Conservation (phyloP, 345 rosid species). For the Euphorbia pulcherrima region DNA sequence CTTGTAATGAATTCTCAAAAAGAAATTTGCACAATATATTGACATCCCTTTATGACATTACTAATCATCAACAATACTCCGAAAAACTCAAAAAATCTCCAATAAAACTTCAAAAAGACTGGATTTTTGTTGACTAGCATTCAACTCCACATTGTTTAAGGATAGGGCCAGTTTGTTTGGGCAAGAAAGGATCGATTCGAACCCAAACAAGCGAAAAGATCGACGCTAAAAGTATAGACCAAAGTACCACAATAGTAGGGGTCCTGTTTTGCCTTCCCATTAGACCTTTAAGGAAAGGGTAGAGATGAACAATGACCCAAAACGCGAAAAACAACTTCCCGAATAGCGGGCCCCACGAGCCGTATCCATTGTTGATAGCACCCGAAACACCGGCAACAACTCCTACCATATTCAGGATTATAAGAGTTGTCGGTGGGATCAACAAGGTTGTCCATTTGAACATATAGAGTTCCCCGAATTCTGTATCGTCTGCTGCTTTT, state of each 20-base stretch:
- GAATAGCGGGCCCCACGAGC: constrained; percentile 87
- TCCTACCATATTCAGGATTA: constrained; percentile 87
- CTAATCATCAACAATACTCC: neutral
- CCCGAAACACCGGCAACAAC: constrained; percentile 87
- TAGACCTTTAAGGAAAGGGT: constrained; percentile 92
- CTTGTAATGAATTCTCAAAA: neutral
- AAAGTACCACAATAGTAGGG: constrained; percentile 85
- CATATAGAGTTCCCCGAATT: constrained; percentile 89
- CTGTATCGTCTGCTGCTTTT: constrained; percentile 66
- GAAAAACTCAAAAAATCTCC: neutral
- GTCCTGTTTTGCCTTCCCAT: constrained; percentile 94
- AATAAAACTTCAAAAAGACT: neutral
- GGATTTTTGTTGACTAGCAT: constrained; percentile 36
- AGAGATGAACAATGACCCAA: constrained; percentile 94
- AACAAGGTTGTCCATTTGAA: constrained; percentile 98
- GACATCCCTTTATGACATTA: neutral
- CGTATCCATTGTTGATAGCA: constrained; percentile 82
- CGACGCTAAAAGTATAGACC: constrained; percentile 85
- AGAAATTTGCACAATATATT: neutral
- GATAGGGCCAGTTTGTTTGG: constrained; percentile 81
- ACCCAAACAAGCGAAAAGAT: constrained; percentile 94
- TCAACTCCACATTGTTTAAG: constrained; percentile 94
- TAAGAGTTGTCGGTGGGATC: constrained; percentile 91
- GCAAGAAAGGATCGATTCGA: constrained; percentile 90
- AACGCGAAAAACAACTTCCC: constrained; percentile 89